Evolutionary conservation across 768 basidiomycete species (phyloP), one percentile per base, ranked within the genome.

Genomic region (Calocybe gangraenosa): DNA sequence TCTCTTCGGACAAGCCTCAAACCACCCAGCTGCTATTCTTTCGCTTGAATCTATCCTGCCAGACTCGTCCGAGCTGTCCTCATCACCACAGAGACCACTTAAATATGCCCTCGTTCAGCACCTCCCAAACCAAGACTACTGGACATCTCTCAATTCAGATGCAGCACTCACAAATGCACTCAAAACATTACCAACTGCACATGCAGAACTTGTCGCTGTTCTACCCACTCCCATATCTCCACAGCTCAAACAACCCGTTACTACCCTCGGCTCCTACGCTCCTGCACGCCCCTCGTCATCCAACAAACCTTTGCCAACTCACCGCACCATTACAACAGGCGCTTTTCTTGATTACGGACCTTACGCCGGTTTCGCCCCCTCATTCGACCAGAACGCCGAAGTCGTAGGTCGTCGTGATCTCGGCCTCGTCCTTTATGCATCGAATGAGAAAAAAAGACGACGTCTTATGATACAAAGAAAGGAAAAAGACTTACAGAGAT

Each of bases 81-180:
- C 25, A 11, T 61, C 56, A 53, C 66, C 53, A 47, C 64, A 36
- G 50, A 65, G 49, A 53, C 65, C 49, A 36, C 78, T 74, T 42
- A 78, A 73, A 56, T 90, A 84, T 63, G 88, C 90, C 2, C 77
- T 92, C 37, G 73, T 91, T 52, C 89, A 92, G 56, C 82, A 81
- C 48, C 69, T 92, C 6, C 87, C 90, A 0, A 75, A 71, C 1
- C 87, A 82, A 31, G 82, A 84, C 47, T 89, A 81, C 69, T 92
- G 87, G 83, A 75, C 87, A 13, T 88, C 89, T 20, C 74, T 83
- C 43, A 76, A 72, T 56, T 72, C 79, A 17, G 61, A 71, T 61
- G 44, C 60, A 57, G 44, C 68, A 51, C 35, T 58, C 43, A 47
- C 67, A 22, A 66, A 71, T 42, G 64, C 66, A 6, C 52, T 81